phyloP scores from a whole-genome alignment of 805 yeast species.

The Ogataea saltuana region DNA sequence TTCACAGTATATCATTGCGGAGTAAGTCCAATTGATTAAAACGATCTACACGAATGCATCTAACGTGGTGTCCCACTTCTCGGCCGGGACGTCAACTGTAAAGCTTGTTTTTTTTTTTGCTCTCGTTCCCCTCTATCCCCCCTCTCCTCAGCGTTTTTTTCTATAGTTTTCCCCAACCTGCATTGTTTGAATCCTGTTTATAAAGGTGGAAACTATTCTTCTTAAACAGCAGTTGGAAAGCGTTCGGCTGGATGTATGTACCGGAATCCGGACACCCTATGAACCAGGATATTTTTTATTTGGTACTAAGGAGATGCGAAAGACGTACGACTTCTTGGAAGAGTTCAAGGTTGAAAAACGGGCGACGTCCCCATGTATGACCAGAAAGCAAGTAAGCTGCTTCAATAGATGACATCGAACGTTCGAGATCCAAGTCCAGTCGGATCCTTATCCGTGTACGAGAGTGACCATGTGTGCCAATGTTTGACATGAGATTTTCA shows the following conservation, averaged over 20 bases:
- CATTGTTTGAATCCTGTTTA: background rate
- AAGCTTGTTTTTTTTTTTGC: too few species aligned
- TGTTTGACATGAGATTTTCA: background rate
- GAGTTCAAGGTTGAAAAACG: background rate
- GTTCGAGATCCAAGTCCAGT: too few species aligned
- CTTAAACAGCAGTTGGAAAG: background rate
- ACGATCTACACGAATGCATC: too few species aligned
- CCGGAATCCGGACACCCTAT: background rate
- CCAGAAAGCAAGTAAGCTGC: too few species aligned
- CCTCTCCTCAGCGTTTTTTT: background rate
- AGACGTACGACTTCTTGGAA: background rate
- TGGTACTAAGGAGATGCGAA: background rate
- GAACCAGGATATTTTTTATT: background rate
- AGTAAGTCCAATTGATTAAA: too few species aligned
- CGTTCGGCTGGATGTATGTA: conserved; percentile 2
- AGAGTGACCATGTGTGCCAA: background rate
- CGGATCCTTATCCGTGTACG: too few species aligned
- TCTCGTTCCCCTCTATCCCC: too few species aligned
- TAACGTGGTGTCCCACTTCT: too few species aligned
- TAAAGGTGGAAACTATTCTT: background rate
- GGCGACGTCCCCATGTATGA: background rate
- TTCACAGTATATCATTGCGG: too few species aligned
- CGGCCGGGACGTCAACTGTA: too few species aligned
- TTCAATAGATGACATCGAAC: too few species aligned
- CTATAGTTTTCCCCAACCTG: background rate